These are phyloP conservation scores for Neurospora sp. DNA, from an alignment of 495 filamentous ascomycete species.

Conservation along the genomic window DNA sequence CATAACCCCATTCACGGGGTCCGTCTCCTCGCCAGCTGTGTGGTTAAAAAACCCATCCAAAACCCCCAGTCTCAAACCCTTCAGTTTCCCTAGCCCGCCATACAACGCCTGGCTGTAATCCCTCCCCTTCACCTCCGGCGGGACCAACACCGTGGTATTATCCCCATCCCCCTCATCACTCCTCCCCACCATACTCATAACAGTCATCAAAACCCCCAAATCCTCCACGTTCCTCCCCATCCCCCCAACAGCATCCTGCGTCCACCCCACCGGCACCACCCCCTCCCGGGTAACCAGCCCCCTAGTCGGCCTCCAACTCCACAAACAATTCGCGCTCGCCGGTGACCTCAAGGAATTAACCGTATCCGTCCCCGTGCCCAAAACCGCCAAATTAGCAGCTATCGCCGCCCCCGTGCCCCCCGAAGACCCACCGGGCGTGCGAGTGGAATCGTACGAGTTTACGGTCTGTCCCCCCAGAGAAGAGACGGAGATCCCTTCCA, in stretches of 20 bases:
- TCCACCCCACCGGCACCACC: constrained; percentile 50
- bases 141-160: constrained; percentile 32
- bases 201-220: constrained; percentile 41
- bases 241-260: constrained; percentile 52
- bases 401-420: constrained; percentile 50
- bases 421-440: too few relatives aligned
- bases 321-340: constrained; percentile 50
- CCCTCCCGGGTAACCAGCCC: constrained; percentile 43
- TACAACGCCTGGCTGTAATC: constrained; percentile 33
- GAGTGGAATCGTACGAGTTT: constrained; percentile 51
- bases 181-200: constrained; percentile 35
- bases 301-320: constrained; percentile 50
- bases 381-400: constrained; percentile 45
- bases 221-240: constrained; percentile 47
- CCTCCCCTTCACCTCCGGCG: constrained; percentile 18
- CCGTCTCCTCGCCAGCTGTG: too few relatives aligned
- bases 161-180: constrained; percentile 32
- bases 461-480: constrained; percentile 50
- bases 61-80: constrained; percentile 35
- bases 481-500: constrained; percentile 52
- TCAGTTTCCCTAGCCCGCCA: constrained; percentile 17
- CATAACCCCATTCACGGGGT: constrained; percentile 43
- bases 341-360: constrained; percentile 51
- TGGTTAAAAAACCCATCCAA: constrained; percentile 42
- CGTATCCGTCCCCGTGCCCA: constrained; percentile 54